phyloP scores from a whole-genome alignment of 2,329 filamentous ascomycete genomes.

The Ophiognomonia clavigignenti-juglandacearum region DNA sequence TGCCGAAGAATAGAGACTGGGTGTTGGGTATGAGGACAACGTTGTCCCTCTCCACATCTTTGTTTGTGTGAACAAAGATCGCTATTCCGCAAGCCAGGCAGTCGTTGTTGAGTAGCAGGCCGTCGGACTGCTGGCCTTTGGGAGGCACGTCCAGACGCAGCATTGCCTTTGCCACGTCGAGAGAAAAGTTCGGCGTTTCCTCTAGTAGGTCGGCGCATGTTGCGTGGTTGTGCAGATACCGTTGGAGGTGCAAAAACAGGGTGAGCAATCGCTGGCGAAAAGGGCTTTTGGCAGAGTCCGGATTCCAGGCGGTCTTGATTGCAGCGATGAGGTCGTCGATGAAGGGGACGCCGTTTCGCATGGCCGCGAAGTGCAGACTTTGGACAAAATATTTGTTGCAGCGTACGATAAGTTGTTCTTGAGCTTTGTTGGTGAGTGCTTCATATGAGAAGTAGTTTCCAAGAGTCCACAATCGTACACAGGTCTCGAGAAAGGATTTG shows the following conservation, averaged over 20 bases:
- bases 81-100: too few relatives aligned
- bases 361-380: neutral
- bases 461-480: conserved; percentile 1
- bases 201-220: neutral
- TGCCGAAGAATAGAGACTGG: too few relatives aligned
- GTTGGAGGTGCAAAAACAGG: neutral
- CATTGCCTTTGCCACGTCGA: neutral
- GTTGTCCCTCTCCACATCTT: too few relatives aligned
- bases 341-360: neutral
- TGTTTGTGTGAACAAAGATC: too few relatives aligned
- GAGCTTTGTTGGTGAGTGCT: neutral
- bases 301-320: neutral
- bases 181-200: neutral
- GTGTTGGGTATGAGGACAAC: too few relatives aligned
- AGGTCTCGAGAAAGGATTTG: conserved; percentile 2
- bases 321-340: neutral
- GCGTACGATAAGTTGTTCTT: neutral
- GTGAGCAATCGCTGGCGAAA: neutral
- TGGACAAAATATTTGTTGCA: neutral
- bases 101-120: neutral
- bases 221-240: neutral
- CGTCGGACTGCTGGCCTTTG: neutral
- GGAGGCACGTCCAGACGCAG: neutral
- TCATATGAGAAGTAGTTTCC: conserved; percentile 1
- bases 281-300: neutral